phyloP scores from a whole-genome alignment of 2,329 filamentous ascomycete species.

The Coniochaeta sp. region DNA sequence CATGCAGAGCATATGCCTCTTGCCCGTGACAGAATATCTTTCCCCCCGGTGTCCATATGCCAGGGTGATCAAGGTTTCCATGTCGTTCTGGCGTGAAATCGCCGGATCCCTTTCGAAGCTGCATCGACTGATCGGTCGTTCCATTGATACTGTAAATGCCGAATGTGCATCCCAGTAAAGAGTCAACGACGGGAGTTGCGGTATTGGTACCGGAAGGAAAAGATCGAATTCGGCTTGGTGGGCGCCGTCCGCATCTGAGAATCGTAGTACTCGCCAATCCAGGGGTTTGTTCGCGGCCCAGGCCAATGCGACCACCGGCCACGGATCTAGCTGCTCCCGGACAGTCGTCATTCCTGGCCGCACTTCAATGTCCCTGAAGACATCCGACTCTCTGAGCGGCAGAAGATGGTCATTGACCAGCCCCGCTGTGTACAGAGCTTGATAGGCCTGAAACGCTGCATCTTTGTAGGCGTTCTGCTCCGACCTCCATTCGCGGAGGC shows the following conservation, averaged over 20 bases:
- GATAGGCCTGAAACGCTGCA: constrained; percentile 75
- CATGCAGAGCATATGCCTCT: constrained; percentile 37
- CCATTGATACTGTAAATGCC: constrained; percentile 29
- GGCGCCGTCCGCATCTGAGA: constrained; percentile 24
- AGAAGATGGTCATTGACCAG: constrained; percentile 74
- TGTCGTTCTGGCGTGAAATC: neutral
- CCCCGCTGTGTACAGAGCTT: constrained; percentile 58
- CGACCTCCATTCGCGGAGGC: constrained; percentile 55
- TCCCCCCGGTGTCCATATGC: constrained; percentile 43
- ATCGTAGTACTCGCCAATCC: constrained; percentile 22
- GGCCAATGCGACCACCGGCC: constrained; percentile 31
- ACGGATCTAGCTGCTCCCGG: constrained; percentile 35
- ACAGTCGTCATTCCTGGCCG: constrained; percentile 27
- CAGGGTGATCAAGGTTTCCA: constrained; percentile 30
- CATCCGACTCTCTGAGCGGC: constrained; percentile 45
- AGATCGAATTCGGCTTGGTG: constrained; percentile 31
- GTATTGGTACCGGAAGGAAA: constrained; percentile 34
- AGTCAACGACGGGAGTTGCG: constrained; percentile 25
- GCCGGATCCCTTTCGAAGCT: neutral
- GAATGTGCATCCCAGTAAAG: constrained; percentile 30
- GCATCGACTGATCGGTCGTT: neutral
- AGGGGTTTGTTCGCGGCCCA: constrained; percentile 29
- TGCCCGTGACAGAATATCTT: constrained; percentile 31
- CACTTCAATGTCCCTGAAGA: constrained; percentile 27
- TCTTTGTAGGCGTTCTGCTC: constrained; percentile 71